These are phyloP conservation scores for Ustilago shanxiensis DNA, from an alignment of 1,284 basidiomycete genomes.

Conservation along the genomic window DNA sequence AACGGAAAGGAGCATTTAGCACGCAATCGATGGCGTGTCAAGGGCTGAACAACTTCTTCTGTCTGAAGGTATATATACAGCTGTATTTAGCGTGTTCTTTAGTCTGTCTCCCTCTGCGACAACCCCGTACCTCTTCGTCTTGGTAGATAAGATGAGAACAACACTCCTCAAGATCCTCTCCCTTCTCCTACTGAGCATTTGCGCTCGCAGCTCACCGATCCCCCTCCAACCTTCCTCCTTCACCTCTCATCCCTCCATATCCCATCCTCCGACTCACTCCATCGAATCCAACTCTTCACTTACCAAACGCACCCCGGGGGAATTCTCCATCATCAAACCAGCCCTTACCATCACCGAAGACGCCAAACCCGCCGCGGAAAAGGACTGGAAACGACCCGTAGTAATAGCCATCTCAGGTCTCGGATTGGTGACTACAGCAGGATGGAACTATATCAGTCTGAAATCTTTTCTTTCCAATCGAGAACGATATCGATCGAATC, in stretches of 20 bases:
- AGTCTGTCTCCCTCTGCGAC: no score
- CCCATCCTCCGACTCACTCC: background rate
- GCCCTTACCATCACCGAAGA: background rate
- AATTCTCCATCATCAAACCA: background rate
- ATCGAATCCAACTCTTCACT: background rate
- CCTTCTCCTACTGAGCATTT: constrained; percentile 17
- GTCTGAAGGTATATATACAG: background rate
- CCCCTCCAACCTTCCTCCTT: constrained; percentile 1
- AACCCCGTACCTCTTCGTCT: background rate
- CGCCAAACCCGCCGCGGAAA: background rate
- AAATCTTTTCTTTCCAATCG: constrained; percentile 30
- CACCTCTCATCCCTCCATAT: background rate
- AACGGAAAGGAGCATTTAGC: background rate
- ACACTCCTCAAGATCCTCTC: constrained; percentile 8
- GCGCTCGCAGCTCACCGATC: constrained; percentile 15
- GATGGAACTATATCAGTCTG: constrained; percentile 34
- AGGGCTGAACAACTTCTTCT: no score
- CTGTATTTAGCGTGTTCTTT: no score
- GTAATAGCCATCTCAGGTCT: constrained; percentile 14
- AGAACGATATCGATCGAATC: background rate
- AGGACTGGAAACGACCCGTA: constrained; percentile 40
- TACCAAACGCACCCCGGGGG: background rate
- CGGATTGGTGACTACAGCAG: constrained; percentile 19
- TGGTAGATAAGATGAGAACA: constrained; percentile 19
- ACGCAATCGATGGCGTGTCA: background rate